phyloP scores from a whole-genome alignment of 2,329 filamentous ascomycete species.

The Aspergillus sp. region DNA sequence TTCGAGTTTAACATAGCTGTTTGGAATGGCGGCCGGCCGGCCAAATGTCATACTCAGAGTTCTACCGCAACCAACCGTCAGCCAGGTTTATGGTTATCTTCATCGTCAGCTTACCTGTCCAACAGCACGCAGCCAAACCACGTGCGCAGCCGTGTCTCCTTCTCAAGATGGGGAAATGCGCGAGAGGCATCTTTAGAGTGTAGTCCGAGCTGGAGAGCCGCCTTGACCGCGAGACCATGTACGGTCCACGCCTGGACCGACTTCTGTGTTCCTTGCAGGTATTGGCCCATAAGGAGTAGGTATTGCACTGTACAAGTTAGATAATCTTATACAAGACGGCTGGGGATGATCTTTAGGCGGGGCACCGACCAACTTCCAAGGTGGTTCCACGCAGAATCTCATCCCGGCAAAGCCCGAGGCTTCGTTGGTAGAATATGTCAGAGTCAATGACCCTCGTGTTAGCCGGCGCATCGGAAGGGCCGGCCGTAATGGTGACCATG shows the following conservation, averaged over 20 bases:
- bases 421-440: background rate
- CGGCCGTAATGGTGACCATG: constrained; percentile 17
- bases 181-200: constrained; percentile 45
- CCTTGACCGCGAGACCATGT: constrained; percentile 39
- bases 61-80: constrained; percentile 19
- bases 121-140: constrained; percentile 54
- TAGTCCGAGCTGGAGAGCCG: constrained; percentile 52
- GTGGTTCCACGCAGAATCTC: background rate
- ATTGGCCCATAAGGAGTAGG: constrained; percentile 51
- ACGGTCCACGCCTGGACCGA: constrained; percentile 56
- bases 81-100: no score
- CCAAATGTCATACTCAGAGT: constrained; percentile 55
- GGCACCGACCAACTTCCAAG: background rate
- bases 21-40: constrained; percentile 48
- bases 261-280: constrained; percentile 55
- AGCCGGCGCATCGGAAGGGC: background rate
- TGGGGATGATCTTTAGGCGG: no score
- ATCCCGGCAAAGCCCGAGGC: background rate
- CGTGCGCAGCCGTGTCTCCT: constrained; percentile 49
- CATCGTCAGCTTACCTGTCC: constrained; percentile 37
- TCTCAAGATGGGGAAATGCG: constrained; percentile 42
- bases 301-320: constrained; percentile 38
- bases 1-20: constrained; percentile 44
- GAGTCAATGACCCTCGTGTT: background rate
- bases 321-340: no score